These are phyloP conservation scores for Pyrenophora seminiperda DNA, from an alignment of 2,329 filamentous ascomycete species.

Conservation along the genomic window DNA sequence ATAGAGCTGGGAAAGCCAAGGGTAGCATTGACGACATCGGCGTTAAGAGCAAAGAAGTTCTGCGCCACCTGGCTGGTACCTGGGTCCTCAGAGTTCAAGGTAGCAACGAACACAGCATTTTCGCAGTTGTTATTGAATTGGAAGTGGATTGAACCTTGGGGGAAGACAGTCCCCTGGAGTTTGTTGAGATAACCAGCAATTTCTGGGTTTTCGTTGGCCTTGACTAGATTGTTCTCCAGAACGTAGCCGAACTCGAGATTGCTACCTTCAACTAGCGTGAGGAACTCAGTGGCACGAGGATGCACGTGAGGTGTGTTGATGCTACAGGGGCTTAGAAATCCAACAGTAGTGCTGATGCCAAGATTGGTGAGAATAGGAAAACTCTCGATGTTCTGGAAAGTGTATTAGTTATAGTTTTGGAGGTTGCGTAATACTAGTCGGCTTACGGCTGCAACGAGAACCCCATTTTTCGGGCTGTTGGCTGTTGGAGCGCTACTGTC, in stretches of 20 bases:
- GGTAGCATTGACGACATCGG: constrained; percentile 45
- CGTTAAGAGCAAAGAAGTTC: constrained; percentile 51
- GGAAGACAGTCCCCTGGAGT: constrained; percentile 56
- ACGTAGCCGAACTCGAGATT: constrained; percentile 53
- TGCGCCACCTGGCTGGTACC: constrained; percentile 51
- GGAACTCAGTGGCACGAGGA: constrained; percentile 56
- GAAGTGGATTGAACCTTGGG: constrained; percentile 55
- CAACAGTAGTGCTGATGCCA: constrained; percentile 48
- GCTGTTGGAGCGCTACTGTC: constrained; percentile 50
- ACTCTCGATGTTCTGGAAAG: constrained; percentile 41
- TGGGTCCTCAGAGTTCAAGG: constrained; percentile 53
- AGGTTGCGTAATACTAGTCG: not conserved
- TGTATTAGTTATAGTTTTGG: constrained; percentile 1
- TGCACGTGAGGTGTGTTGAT: constrained; percentile 58
- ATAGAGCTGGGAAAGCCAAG: constrained; percentile 45
- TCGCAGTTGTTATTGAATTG: constrained; percentile 56
- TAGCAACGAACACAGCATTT: constrained; percentile 52
- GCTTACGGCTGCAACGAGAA: constrained; percentile 34
- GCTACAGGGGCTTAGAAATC: constrained; percentile 52
- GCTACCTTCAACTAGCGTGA: constrained; percentile 51
- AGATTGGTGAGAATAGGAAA: constrained; percentile 50
- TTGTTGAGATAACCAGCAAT: constrained; percentile 48
- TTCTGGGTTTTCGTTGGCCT: constrained; percentile 42
- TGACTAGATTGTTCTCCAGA: constrained; percentile 53
- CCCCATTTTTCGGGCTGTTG: constrained; percentile 60